phyloP scores from a whole-genome alignment of 2,329 filamentous ascomycete species.

The Aspergillus alliaceus region DNA sequence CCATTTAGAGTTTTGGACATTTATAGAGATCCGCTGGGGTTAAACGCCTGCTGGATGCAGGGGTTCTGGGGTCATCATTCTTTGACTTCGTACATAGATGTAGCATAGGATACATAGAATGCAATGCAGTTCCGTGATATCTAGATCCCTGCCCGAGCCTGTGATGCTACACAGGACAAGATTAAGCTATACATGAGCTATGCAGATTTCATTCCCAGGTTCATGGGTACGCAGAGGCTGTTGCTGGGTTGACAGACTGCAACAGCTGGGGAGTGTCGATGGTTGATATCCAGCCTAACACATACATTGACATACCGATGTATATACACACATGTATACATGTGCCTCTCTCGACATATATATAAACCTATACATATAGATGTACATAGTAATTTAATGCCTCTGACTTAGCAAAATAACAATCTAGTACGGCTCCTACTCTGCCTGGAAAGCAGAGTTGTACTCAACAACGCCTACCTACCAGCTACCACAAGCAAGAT shows the following conservation, averaged over 20 bases:
- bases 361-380: background rate
- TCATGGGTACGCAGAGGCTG: background rate
- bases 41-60: background rate
- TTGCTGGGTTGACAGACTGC: background rate
- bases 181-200: background rate
- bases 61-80: background rate
- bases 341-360: too few relatives aligned
- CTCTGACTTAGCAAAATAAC: background rate
- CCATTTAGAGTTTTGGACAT: background rate
- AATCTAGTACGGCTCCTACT: background rate
- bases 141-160: background rate
- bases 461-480: too few relatives aligned
- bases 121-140: background rate
- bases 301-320: background rate
- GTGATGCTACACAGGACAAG: background rate
- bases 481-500: too few relatives aligned
- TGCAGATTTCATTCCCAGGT: background rate
- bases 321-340: background rate
- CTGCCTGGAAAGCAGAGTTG: too few relatives aligned
- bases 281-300: background rate
- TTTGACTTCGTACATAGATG: background rate
- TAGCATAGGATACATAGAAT: background rate
- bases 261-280: background rate
- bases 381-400: background rate
- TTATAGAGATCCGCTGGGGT: background rate